Evolutionary conservation across 2,329 filamentous ascomycete genomes (phyloP).

Genomic region (Fusarium piperis): DNA sequence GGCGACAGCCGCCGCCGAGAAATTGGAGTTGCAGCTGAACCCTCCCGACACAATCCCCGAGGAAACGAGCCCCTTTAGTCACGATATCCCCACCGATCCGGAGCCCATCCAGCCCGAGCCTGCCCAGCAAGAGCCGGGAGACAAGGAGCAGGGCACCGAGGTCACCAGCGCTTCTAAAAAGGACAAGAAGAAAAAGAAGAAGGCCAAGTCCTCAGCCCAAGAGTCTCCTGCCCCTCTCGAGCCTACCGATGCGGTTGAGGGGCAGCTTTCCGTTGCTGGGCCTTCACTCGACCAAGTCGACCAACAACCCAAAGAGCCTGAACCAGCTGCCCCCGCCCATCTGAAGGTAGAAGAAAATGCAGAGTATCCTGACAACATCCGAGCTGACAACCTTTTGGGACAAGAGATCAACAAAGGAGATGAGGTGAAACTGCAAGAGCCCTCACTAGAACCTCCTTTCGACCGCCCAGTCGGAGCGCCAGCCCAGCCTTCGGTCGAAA

Average conservation of each 20-base stretch:
- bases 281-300: not conserved
- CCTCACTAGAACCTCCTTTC: not conserved
- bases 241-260: not conserved
- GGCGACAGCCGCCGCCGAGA: not conserved
- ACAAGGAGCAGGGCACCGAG: not conserved
- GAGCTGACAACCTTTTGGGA: not conserved
- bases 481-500: not conserved
- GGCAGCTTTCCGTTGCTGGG: not conserved
- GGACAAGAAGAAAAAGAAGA: constrained; percentile 30
- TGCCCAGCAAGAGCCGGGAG: not conserved
- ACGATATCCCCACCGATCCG: not conserved
- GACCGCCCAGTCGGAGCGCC: not conserved
- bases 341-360: not conserved
- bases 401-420: constrained; percentile 1
- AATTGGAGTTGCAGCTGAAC: not conserved
- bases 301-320: not conserved
- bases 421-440: not conserved
- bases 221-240: not conserved
- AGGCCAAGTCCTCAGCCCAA: not conserved
- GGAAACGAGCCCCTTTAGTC: not conserved
- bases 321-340: not conserved
- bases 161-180: constrained; percentile 13
- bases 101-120: not conserved
- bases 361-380: not conserved
- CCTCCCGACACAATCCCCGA: not conserved